Base-by-base conservation (phyloP, 768 basidiomycete genomes). In the Naganishia antarctica region DNA sequence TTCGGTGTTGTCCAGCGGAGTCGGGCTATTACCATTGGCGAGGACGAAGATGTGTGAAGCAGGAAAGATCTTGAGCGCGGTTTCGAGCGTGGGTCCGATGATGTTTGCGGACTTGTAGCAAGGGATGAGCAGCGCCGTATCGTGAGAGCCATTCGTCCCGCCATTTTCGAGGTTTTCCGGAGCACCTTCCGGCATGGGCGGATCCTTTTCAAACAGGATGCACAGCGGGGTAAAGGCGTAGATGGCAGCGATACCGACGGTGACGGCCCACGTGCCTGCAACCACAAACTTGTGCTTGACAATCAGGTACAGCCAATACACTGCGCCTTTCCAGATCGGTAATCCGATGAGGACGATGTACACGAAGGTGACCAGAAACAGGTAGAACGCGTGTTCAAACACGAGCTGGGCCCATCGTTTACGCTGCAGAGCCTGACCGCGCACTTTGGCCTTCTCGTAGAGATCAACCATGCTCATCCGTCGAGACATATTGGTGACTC, bases 1-100 rank as follows among this genome's bases (percentile, higher is more conserved):
- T 31, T 60, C 59, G 6, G 59, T 60, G 21, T 60, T 37, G 59
- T 60, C 59, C 13, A 60, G 43, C 40, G 59, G 59, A 31, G 46
- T 60, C 7, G 59, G 59, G 26, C 59, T 60, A 25, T 60, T 60
- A 15, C 59, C 59, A 21, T 60, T 60, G 43, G 59, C 40, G 25
- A 60, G 28, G 25, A 60, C 59, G 28, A 60, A 60, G 28, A 60
- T 60, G 18, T 60, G 59, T 2, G 40, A 21, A 43, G 59, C 43
- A 25, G 59, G 59, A 31, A 60, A 57, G 12, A 57, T 57, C 53
- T 57, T 57, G 53, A 57, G 34, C n/a, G 53, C 32, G 23, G 34
- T n/a, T 5, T 3, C 53, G 9, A 57, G 53, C 1, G 53, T 57
- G 2, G 53, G 53, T 23, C 53, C 53, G 16, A 57, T 57, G 34